Evolutionary conservation across 2,329 filamentous ascomycete genomes (phyloP).

Genomic region (Fusarium torreyae): DNA sequence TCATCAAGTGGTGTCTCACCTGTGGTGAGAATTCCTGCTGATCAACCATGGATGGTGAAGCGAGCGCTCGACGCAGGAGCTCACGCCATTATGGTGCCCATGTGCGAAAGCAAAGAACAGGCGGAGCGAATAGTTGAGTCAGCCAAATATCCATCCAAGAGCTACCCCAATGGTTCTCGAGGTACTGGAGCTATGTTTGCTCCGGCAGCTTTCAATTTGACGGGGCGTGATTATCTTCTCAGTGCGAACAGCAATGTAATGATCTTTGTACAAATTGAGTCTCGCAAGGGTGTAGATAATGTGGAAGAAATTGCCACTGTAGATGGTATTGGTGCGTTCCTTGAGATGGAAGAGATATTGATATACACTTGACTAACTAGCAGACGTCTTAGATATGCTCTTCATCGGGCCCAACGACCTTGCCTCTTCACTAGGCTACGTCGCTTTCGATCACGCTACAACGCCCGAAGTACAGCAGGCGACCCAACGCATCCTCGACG

Average conservation of each 20-base stretch:
- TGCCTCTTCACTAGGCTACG: slow-evolving; percentile 15
- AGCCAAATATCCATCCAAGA: slow-evolving; percentile 1
- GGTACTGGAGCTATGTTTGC: slow-evolving; percentile 13
- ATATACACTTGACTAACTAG: too few species aligned
- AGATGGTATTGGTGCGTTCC: background rate
- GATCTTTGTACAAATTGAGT: background rate
- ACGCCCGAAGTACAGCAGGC: slow-evolving; percentile 10
- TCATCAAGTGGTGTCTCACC: background rate
- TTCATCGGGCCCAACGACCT: slow-evolving; percentile 34
- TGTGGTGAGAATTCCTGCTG: background rate
- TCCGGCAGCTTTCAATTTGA: slow-evolving; percentile 2
- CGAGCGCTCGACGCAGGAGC: background rate
- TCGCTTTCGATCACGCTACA: slow-evolving; percentile 7
- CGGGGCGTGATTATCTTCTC: background rate
- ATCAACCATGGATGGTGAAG: background rate
- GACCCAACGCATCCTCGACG: background rate
- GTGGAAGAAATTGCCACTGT: background rate
- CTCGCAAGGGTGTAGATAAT: background rate
- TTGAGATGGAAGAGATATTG: too few species aligned
- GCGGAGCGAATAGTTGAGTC: slow-evolving; percentile 1
- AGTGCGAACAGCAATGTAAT: background rate
- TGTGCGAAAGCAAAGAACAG: slow-evolving; percentile 13
- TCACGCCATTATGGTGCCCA: slow-evolving; percentile 23
- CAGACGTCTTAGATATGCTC: slow-evolving; percentile 14
- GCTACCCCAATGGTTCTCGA: background rate